Evolutionary conservation across 208 protist genomes (phyloP), one percentile per base, ranked within the genome.

Genomic region (Trypanosoma brucei): DNA sequence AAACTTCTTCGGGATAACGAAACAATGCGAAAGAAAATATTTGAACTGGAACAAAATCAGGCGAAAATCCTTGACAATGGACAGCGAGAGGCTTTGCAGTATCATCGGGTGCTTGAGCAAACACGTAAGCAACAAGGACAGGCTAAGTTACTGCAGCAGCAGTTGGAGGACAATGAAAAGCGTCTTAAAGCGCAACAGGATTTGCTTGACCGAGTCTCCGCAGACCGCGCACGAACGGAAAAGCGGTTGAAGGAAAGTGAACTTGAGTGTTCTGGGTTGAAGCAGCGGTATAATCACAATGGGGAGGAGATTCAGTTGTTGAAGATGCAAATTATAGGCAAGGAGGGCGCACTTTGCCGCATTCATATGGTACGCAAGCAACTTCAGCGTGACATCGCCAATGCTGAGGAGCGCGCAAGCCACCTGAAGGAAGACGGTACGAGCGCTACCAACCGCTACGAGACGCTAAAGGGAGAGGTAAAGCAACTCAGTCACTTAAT

Each of bases 181-280:
- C 98, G 98, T 75, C 75, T 97, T 6, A 98, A 98, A 70, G 73
- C 92, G 54, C 97, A 99, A 79, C 91, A 99, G 73, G 83, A 87
- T 58, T 74, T 99, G 22, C 98, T 99, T 65, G 97, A 99, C 59
- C 71, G 80, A 39, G 95, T 99, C n/a, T 79, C 84, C 13, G 74
- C 86, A 5, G 98, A 99, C 68, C 83, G 98, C 53, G 98, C 98
- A 61, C 78, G 97, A 1, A 98, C 98, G 37, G 96, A 96, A 48
- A 98, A 98, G 78, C 95, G 96, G 61, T 73, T 98, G 35, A 89
- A 97, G 48, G 95, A 98, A 66, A 88, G 92, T 14, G 92, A 98
- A 60, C 79, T 93, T n/a, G 97, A 99, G 76, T 92, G 97, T 48
- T 68, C 63, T 42, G 93, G 97, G 61, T 83, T 99, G 69, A 91